Evolutionary conservation across 2,329 filamentous ascomycete species (phyloP).

Genomic region (Fusarium sarcochroum): DNA sequence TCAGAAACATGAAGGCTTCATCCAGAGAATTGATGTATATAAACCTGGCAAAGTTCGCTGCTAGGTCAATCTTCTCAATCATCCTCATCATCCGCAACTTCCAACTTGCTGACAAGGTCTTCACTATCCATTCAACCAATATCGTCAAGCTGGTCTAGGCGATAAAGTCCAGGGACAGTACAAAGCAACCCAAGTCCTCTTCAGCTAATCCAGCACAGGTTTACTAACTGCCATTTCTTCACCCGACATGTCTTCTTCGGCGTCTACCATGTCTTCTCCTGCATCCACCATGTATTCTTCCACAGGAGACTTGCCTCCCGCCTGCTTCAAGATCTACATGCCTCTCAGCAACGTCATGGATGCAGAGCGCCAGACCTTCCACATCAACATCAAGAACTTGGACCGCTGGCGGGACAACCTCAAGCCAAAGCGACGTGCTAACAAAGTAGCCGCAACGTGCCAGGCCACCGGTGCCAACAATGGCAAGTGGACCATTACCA

Average conservation of each 20-base stretch:
- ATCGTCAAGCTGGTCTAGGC: conserved; percentile 4
- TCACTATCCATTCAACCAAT: not conserved
- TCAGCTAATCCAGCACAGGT: not conserved
- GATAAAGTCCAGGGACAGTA: not conserved
- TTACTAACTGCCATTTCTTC: not conserved
- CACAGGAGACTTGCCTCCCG: too few species aligned
- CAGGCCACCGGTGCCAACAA: not conserved
- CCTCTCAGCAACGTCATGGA: conserved; percentile 3
- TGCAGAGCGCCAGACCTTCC: conserved; percentile 2
- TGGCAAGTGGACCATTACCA: not conserved
- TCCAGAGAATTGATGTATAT: not conserved
- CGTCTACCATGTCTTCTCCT: not conserved
- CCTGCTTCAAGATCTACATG: conserved; percentile 17
- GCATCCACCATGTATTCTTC: too few species aligned
- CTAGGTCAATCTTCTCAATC: not conserved
- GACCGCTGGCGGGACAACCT: conserved; percentile 19
- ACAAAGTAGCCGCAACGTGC: not conserved
- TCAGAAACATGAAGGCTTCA: not conserved
- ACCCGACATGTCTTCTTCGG: conserved; percentile 7
- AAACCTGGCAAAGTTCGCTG: not conserved
- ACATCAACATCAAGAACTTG: conserved; percentile 21
- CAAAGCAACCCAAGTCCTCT: not conserved
- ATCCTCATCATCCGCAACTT: conserved; percentile 1
- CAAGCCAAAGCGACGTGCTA: not conserved
- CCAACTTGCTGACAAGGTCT: conserved; percentile 7